Evolutionary conservation across 2,329 filamentous ascomycete species (phyloP).

Genomic region (Tolypocladium tundrense): DNA sequence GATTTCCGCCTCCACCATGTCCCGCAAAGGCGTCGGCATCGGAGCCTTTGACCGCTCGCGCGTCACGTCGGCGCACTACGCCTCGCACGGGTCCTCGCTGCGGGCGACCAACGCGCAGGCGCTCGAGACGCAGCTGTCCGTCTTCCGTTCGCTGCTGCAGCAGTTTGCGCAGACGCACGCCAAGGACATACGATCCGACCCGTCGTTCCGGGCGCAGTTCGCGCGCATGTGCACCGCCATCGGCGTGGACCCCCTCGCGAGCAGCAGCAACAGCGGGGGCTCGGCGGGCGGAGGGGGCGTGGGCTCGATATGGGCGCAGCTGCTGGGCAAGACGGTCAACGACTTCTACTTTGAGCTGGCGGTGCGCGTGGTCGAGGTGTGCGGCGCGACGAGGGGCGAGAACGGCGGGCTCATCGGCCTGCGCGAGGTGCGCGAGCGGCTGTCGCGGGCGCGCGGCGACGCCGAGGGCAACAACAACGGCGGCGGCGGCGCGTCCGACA

Average conservation of each 20-base stretch:
- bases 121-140: slow-evolving; percentile 83
- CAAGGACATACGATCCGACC: slow-evolving; percentile 91
- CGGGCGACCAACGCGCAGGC: slow-evolving; percentile 75
- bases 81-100: slow-evolving; percentile 79
- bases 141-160: slow-evolving; percentile 91
- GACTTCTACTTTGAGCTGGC: slow-evolving; percentile 98
- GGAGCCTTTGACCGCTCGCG: slow-evolving; percentile 81
- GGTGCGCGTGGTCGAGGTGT: slow-evolving; percentile 90
- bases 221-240: slow-evolving; percentile 97
- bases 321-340: slow-evolving; percentile 83
- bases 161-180: slow-evolving; percentile 93
- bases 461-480: slow-evolving; percentile 56
- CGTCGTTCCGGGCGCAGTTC: slow-evolving; percentile 90
- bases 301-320: slow-evolving; percentile 81
- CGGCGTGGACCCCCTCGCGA: slow-evolving; percentile 83
- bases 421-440: slow-evolving; percentile 65
- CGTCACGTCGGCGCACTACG: slow-evolving; percentile 80
- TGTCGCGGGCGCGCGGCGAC: slow-evolving; percentile 38
- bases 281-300: slow-evolving; percentile 22
- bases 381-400: slow-evolving; percentile 72
- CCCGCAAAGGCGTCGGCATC: slow-evolving; percentile 77
- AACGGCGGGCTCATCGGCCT: slow-evolving; percentile 89
- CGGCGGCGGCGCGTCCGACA: slow-evolving; percentile 52
- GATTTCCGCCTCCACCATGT: slow-evolving; percentile 32
- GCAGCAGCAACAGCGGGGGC: slow-evolving; percentile 17